Evolutionary conservation across 139 green algal species (phyloP).

Genomic region (Dunaliella primolecta): DNA sequence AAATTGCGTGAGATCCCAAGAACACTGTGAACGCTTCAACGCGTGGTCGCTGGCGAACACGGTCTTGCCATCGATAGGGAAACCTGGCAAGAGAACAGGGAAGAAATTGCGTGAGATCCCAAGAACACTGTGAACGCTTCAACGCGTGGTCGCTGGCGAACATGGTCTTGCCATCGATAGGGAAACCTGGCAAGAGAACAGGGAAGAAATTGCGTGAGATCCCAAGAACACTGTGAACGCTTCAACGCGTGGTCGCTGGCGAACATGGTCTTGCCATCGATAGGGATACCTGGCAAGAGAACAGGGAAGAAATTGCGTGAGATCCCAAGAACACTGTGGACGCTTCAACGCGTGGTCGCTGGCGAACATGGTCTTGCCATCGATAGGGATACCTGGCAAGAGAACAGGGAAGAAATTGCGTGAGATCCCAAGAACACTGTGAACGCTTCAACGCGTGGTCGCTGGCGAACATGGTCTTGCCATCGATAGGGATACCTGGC

Average conservation of each 20-base stretch:
- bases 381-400: conserved; percentile 85
- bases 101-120: not conserved
- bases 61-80: conserved; percentile 98
- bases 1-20: not conserved
- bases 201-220: not conserved
- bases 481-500: conserved; percentile 91
- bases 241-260: conserved; percentile 96
- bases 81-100: no score
- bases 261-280: conserved; percentile 99
- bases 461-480: conserved; percentile 98
- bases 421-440: no score
- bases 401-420: not conserved
- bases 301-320: not conserved
- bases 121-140: no score
- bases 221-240: no score
- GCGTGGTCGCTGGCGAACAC: conserved; percentile 98
- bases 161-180: conserved; percentile 98
- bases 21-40: conserved; percentile 86
- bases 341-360: conserved; percentile 93
- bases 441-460: conserved; percentile 93
- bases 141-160: conserved; percentile 98
- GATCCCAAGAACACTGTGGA: no score
- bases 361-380: conserved; percentile 99
- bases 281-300: conserved; percentile 75
- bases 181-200: no score